Percentiles rank a stretch among this genome's conserved stretches.
These are phyloP conservation scores for Saussurea involucrata DNA, from an alignment of 129 eudicot species.

Conservation along the genomic window DNA sequence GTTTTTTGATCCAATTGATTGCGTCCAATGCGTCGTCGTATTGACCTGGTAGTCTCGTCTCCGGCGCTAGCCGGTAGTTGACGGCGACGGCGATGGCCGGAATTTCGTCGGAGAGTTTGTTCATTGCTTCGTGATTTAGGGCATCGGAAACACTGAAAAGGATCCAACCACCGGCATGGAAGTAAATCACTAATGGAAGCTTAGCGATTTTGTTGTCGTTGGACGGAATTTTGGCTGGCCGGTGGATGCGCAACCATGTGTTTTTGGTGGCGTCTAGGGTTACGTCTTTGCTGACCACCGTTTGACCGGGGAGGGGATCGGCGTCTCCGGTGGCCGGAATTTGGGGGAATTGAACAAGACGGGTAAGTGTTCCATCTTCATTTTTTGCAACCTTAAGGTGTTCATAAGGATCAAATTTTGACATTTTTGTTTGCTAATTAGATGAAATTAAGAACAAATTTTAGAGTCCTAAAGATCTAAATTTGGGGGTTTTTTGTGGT, in stretches of 20 bases:
- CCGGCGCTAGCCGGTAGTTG: slow-evolving; percentile 69
- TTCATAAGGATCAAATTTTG: slow-evolving; percentile 80
- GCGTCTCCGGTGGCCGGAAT: slow-evolving; percentile 50
- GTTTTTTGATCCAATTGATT: slow-evolving; percentile 51
- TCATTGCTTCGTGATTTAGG: slow-evolving; percentile 39
- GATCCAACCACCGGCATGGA: slow-evolving; percentile 68
- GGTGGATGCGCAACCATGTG: slow-evolving; percentile 65
- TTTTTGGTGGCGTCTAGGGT: slow-evolving; percentile 45
- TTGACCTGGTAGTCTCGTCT: slow-evolving; percentile 65
- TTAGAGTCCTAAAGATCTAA: not conserved
- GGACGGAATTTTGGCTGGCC: slow-evolving; percentile 58
- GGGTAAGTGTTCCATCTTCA: slow-evolving; percentile 64
- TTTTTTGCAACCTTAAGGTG: slow-evolving; percentile 58
- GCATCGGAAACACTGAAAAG: slow-evolving; percentile 31
- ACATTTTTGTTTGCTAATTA: slow-evolving; percentile 22
- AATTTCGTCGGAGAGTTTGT: slow-evolving; percentile 33
- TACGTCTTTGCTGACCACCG: slow-evolving; percentile 62
- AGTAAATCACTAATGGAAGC: slow-evolving; percentile 62
- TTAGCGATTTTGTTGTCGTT: slow-evolving; percentile 46
- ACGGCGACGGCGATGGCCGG: slow-evolving; percentile 56
- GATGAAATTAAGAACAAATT: not conserved
- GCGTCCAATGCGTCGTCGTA: slow-evolving; percentile 72
- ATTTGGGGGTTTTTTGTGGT: slow-evolving; percentile 7
- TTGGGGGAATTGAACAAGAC: slow-evolving; percentile 39
- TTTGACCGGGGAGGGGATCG: slow-evolving; percentile 33